phyloP scores from a whole-genome alignment of 2,329 filamentous ascomycete genomes.

The Chaetomium sp. region DNA sequence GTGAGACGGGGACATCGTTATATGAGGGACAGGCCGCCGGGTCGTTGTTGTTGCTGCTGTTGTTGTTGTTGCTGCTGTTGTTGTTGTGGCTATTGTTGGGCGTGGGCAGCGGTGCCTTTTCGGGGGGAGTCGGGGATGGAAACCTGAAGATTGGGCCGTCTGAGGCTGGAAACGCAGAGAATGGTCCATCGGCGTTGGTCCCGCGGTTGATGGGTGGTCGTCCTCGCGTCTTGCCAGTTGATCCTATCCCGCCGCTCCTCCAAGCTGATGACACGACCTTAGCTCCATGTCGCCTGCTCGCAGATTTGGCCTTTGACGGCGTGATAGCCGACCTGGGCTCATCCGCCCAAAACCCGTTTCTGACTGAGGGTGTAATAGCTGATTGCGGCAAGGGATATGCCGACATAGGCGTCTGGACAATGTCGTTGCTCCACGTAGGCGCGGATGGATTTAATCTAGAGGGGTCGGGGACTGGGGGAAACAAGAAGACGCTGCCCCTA shows the following conservation, averaged over 20 bases:
- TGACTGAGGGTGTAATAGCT: slow-evolving; percentile 62
- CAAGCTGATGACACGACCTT: slow-evolving; percentile 86
- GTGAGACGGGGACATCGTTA: too few species aligned
- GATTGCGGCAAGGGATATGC: slow-evolving; percentile 75
- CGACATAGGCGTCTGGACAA: slow-evolving; percentile 54
- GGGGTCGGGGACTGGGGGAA: slow-evolving; percentile 30
- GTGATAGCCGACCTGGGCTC: slow-evolving; percentile 72
- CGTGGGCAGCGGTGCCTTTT: not conserved
- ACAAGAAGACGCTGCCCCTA: slow-evolving; percentile 31
- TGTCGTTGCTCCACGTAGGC: slow-evolving; percentile 43
- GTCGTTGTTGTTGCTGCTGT: not conserved
- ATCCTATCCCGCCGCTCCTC: slow-evolving; percentile 58
- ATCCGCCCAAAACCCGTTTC: slow-evolving; percentile 49
- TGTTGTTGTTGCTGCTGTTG: not conserved
- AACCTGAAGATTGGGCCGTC: slow-evolving; percentile 47
- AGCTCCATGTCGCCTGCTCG: slow-evolving; percentile 64
- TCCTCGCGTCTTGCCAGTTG: slow-evolving; percentile 67
- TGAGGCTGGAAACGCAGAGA: slow-evolving; percentile 55
- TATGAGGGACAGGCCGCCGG: too few species aligned
- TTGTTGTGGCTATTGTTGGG: not conserved
- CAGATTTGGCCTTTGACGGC: slow-evolving; percentile 49
- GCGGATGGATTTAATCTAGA: slow-evolving; percentile 32
- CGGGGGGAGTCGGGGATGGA: slow-evolving; percentile 19
- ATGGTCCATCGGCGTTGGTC: slow-evolving; percentile 48
- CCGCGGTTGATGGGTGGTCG: slow-evolving; percentile 69